Evolutionary conservation across 2,329 filamentous ascomycete genomes (phyloP), one percentile per base, ranked within the genome.

Genomic region (Aspergillus candidus): DNA sequence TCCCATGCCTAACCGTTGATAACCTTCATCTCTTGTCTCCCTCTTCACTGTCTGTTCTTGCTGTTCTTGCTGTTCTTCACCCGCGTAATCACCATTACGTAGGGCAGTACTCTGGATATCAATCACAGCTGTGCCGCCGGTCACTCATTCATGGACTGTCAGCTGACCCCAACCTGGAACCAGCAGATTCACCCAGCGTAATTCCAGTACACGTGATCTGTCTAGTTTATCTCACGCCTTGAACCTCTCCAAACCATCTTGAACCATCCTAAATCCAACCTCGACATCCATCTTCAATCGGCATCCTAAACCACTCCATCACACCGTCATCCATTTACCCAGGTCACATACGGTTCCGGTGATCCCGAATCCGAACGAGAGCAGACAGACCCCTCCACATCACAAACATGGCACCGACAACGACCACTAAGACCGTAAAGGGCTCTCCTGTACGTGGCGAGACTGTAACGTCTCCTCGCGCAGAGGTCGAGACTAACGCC

Each of bases 391-490:
- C 41, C 39, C 37, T 35, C 35, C 33, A 42, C 35, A 38, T 38
- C 45, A 45, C 35, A 32, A 47, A 12, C 41, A 63, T 62, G 60
- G 56, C 59, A n/a, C 53, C 59, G 22, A 49, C 52, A 34, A 59
- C 52, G 13, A 55, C 56, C 36, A 52, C 54, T 37, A 58, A 58
- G 47, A 59, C 52, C 49, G 52, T 52, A 44, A 51, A 57, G 38
- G 52, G 55, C 6, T 27, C 22, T 34, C 39, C 54, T 41, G 60
- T 61, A 52, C 37, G 57, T 56, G 17, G 11, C 41, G 30, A 17
- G 14, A 29, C 22, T 27, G 22, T 27, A 6, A 27, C 22, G 18
- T 8, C 32, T 10, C 18, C 7, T 33, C 18, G 11, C 15, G 12
- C 15, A 13, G 17, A 7, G 29, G 31, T 42, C 36, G 35, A 38